These are phyloP conservation scores for Volvox carteri DNA, from an alignment of 163 green algal species.

Conservation along the genomic window DNA sequence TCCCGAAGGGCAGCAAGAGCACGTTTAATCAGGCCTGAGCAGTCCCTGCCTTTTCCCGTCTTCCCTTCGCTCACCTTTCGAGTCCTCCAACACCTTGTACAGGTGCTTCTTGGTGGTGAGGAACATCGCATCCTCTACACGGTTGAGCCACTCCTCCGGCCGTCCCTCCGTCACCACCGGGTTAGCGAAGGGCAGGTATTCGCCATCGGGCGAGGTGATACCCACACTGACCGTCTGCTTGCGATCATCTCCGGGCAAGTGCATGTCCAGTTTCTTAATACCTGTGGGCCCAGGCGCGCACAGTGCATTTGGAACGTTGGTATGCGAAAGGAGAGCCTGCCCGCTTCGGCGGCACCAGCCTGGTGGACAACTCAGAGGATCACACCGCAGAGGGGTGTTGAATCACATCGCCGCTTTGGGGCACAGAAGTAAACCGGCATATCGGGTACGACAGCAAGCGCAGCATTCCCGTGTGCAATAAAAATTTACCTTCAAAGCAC, in stretches of 20 bases:
- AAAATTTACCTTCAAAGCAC: constrained; percentile 93
- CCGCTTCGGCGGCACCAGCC: too few species aligned
- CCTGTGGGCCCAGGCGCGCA: constrained; percentile 58
- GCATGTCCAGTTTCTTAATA: constrained; percentile 91
- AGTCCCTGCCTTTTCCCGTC: not conserved
- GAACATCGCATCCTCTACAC: constrained; percentile 92
- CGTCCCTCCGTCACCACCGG: constrained; percentile 84
- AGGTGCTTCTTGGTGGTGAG: constrained; percentile 86
- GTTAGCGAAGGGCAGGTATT: constrained; percentile 84
- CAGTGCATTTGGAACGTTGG: too few species aligned
- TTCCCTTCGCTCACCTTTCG: constrained; percentile 69
- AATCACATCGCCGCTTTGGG: too few species aligned
- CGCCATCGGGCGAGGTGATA: constrained; percentile 85
- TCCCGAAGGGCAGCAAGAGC: too few species aligned
- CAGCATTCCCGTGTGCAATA: too few species aligned
- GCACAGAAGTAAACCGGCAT: too few species aligned
- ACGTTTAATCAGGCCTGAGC: too few species aligned
- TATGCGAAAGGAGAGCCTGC: too few species aligned
- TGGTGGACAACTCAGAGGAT: too few species aligned
- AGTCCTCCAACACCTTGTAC: constrained; percentile 86
- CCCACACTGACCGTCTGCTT: constrained; percentile 78
- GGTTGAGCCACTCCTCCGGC: constrained; percentile 92
- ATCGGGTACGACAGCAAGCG: too few species aligned
- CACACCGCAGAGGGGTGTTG: too few species aligned
- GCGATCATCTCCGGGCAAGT: constrained; percentile 79